phyloP scores from a whole-genome alignment of 2,329 filamentous ascomycete species.

The Epichloe brachyelytri region DNA sequence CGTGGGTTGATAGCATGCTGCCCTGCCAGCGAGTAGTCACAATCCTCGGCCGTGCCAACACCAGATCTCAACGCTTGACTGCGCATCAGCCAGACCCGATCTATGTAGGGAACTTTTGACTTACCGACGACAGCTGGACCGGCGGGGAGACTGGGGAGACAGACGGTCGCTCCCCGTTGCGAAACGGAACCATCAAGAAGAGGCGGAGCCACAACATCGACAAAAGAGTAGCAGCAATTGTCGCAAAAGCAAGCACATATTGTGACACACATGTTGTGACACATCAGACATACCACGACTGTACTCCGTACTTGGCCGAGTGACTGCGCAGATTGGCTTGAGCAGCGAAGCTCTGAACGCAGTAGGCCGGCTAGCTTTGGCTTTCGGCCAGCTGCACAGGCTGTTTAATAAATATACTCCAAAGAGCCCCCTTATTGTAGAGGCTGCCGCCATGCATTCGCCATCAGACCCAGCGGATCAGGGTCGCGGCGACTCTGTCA shows the following conservation, averaged over 20 bases:
- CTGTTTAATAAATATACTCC: neutral
- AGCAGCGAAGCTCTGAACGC: conserved; percentile 1
- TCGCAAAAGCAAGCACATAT: conserved; percentile 2
- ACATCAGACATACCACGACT: conserved; percentile 2
- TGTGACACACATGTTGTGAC: conserved; percentile 2
- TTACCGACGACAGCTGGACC: neutral
- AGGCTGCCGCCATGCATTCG: conserved; percentile 3
- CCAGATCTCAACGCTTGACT: too few relatives aligned
- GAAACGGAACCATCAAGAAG: neutral
- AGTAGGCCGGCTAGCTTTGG: neutral
- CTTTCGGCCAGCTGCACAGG: neutral
- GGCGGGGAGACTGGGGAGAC: neutral
- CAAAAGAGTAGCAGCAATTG: neutral
- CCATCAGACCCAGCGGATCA: neutral
- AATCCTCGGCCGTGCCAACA: neutral
- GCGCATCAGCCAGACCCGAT: too few relatives aligned
- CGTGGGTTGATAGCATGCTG: neutral
- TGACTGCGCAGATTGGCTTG: neutral
- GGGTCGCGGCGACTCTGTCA: neutral
- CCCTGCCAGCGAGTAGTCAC: neutral
- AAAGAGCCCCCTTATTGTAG: neutral
- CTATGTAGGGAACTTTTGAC: neutral
- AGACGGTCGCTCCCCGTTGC: neutral
- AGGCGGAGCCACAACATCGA: neutral
- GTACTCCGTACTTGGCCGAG: neutral